Conservation (phyloP, 805 yeast genomes). For the Nakazawaea sp. region DNA sequence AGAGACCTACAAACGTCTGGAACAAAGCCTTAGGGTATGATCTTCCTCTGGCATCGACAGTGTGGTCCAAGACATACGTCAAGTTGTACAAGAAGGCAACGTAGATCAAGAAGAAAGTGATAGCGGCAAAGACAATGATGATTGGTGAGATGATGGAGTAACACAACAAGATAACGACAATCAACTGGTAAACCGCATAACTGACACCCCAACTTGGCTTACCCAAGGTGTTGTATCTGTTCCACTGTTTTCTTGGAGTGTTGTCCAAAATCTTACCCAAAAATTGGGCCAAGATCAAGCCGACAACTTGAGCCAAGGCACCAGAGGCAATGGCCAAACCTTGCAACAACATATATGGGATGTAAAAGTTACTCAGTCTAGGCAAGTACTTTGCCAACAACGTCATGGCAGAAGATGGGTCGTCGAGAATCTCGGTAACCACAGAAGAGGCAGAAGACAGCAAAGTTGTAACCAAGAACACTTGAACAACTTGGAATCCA, state of each 20-base stretch:
- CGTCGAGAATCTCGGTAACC: slow-evolving; percentile 55
- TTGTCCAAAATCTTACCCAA: slow-evolving; percentile 68
- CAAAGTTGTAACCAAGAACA: slow-evolving; percentile 75
- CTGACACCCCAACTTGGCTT: slow-evolving; percentile 75
- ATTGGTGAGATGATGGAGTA: slow-evolving; percentile 80
- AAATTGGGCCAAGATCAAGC: slow-evolving; percentile 62
- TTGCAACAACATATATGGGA: slow-evolving; percentile 72
- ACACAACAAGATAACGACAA: slow-evolving; percentile 64
- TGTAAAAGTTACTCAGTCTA: slow-evolving; percentile 85
- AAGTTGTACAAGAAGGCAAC: slow-evolving; percentile 57
- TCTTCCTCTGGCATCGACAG: slow-evolving; percentile 64
- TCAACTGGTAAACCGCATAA: slow-evolving; percentile 72
- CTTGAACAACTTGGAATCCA: slow-evolving; percentile 88
- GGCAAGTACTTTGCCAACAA: slow-evolving; percentile 76
- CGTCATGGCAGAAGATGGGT: slow-evolving; percentile 68
- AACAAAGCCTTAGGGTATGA: slow-evolving; percentile 67
- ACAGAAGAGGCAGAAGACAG: slow-evolving; percentile 82
- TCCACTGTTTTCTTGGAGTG: slow-evolving; percentile 93
- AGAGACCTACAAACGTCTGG: slow-evolving; percentile 65
- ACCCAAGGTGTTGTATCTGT: slow-evolving; percentile 55
- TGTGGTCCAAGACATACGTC: slow-evolving; percentile 55
- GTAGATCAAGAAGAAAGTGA: slow-evolving; percentile 51
- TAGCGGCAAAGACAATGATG: slow-evolving; percentile 56
- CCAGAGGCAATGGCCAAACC: slow-evolving; percentile 80
- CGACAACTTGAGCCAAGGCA: slow-evolving; percentile 66